phyloP scores from a whole-genome alignment of 345 rosid genomes.

The Salix viminalis region DNA sequence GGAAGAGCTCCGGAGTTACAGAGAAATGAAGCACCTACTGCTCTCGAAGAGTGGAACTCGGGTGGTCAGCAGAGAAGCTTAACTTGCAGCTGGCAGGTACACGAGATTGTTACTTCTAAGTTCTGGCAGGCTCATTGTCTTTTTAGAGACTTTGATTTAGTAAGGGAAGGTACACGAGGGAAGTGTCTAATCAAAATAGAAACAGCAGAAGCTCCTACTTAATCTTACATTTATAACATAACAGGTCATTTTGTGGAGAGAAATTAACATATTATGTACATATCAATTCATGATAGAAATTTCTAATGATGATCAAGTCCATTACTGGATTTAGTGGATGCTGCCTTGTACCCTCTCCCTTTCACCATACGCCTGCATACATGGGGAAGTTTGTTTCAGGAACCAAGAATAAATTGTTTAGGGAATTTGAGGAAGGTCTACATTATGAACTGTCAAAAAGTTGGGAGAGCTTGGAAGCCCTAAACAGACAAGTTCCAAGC shows the following conservation, averaged over 20 bases:
- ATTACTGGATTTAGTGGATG: neutral
- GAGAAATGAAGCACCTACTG: slow-evolving; percentile 74
- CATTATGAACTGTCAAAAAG: neutral
- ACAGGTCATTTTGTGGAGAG: neutral
- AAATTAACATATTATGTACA: slow-evolving; percentile 6
- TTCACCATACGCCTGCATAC: too few species aligned
- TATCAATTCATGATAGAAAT: neutral
- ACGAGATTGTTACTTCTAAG: too few species aligned
- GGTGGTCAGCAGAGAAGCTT: slow-evolving; percentile 31
- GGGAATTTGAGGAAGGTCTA: neutral
- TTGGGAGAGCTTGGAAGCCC: neutral
- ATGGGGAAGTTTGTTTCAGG: too few species aligned
- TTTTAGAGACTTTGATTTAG: neutral
- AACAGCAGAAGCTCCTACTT: neutral
- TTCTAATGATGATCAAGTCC: neutral
- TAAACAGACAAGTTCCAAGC: neutral
- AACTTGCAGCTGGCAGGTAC: neutral
- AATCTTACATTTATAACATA: neutral
- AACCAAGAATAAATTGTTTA: neutral
- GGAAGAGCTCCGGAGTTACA: slow-evolving; percentile 76
- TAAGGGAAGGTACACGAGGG: neutral
- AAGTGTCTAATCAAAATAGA: neutral
- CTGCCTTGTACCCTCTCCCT: neutral
- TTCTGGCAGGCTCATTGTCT: neutral
- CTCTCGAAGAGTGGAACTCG: slow-evolving; percentile 67